Conservation (phyloP, 2,329 filamentous ascomycete species). For the Sclerotinia subarctica region DNA sequence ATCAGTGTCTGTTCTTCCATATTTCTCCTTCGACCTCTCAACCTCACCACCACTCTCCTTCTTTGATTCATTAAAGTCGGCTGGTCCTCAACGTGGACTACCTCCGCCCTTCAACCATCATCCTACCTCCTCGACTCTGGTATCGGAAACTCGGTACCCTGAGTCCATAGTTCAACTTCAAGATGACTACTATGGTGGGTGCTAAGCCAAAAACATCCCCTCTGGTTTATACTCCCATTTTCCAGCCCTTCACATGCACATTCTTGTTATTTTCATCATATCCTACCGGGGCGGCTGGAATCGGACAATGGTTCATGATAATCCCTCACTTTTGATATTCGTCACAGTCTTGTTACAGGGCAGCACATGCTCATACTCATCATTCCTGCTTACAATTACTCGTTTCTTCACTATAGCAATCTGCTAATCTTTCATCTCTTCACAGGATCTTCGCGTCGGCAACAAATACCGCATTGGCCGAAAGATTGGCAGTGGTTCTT, state of each 20-base stretch:
- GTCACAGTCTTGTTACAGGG: slow-evolving; percentile 32
- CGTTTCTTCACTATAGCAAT: slow-evolving; percentile 6
- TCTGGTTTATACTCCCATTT: slow-evolving; percentile 43
- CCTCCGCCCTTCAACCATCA: not conserved
- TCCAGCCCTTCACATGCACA: slow-evolving; percentile 36
- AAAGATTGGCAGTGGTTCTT: slow-evolving; percentile 96
- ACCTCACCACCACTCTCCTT: not conserved
- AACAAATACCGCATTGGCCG: slow-evolving; percentile 99
- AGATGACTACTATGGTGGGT: slow-evolving; percentile 62
- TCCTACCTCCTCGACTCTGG: slow-evolving; percentile 24
- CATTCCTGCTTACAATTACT: not conserved
- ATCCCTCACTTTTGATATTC: slow-evolving; percentile 22
- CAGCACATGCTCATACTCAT: slow-evolving; percentile 19
- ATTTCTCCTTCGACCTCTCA: not conserved
- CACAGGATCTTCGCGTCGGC: slow-evolving; percentile 93
- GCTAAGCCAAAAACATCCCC: slow-evolving; percentile 40
- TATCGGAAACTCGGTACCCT: slow-evolving; percentile 36
- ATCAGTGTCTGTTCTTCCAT: slow-evolving; percentile 13
- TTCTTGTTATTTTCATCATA: slow-evolving; percentile 30
- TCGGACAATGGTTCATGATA: not conserved
- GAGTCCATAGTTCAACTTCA: slow-evolving; percentile 41
- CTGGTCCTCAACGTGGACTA: not conserved
- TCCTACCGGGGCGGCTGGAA: slow-evolving; percentile 24
- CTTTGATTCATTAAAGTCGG: not conserved
- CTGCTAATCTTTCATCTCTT: slow-evolving; percentile 29